Evolutionary conservation across 352 stramenopile species (phyloP).

Genomic region (Globisporangium irregulare): DNA sequence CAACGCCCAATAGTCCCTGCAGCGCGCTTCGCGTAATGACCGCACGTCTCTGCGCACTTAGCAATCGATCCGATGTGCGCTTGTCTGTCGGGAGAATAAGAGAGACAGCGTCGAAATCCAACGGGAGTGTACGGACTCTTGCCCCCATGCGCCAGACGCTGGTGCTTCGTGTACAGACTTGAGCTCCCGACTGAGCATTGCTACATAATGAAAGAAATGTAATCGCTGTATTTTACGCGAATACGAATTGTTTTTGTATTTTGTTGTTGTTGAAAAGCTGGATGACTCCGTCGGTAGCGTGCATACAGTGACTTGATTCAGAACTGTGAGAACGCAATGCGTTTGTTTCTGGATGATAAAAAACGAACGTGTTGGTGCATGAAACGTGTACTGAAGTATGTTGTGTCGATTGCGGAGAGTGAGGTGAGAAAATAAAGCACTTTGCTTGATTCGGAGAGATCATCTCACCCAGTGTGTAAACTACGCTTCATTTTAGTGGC

Average conservation of each 20-base stretch:
- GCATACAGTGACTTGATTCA: too few species aligned
- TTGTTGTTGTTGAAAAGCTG: background rate
- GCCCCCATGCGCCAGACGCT: background rate
- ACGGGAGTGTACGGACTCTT: background rate
- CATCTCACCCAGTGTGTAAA: too few species aligned
- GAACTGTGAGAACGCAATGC: too few species aligned
- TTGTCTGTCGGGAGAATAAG: background rate
- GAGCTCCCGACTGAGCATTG: background rate
- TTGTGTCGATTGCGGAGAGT: too few species aligned
- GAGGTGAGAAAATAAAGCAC: too few species aligned
- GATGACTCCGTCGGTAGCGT: too few species aligned
- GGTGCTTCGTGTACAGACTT: background rate
- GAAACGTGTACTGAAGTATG: too few species aligned
- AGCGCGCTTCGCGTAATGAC: background rate
- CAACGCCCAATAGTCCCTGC: background rate
- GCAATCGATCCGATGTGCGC: background rate
- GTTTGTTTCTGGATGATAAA: too few species aligned
- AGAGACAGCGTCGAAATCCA: background rate
- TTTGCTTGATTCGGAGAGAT: too few species aligned
- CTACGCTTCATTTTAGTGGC: too few species aligned
- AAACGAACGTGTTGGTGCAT: too few species aligned
- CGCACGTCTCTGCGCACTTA: background rate
- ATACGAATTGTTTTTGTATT: background rate
- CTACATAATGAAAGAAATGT: background rate
- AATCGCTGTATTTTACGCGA: background rate